phyloP scores from a whole-genome alignment of 495 filamentous ascomycete genomes.

The Hypoxylon lienhwacheense region DNA sequence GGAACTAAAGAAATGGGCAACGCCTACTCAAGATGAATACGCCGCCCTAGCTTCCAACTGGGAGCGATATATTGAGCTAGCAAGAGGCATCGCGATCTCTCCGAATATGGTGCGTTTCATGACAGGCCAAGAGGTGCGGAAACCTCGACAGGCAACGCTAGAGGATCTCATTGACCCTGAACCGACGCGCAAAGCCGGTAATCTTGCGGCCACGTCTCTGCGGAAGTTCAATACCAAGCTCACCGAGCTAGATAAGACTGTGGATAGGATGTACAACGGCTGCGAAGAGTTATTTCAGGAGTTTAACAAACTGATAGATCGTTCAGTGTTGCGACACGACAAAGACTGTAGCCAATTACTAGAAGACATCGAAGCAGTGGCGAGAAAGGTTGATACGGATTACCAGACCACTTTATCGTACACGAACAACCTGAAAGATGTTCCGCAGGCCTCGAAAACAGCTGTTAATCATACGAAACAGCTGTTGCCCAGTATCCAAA shows the following conservation, averaged over 20 bases:
- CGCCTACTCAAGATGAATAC: constrained; percentile 71
- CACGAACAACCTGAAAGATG: constrained; percentile 66
- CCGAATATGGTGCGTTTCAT: constrained; percentile 56
- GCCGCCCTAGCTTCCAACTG: constrained; percentile 63
- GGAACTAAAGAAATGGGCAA: constrained; percentile 73
- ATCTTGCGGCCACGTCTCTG: constrained; percentile 48
- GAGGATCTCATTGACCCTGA: constrained; percentile 71
- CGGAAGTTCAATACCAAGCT: constrained; percentile 50
- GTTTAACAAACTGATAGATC: constrained; percentile 53
- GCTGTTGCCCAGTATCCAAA: constrained; percentile 76
- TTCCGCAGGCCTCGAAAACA: constrained; percentile 80
- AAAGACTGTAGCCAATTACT: constrained; percentile 57
- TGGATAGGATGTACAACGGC: constrained; percentile 47
- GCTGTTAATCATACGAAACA: constrained; percentile 84
- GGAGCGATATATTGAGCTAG: constrained; percentile 65
- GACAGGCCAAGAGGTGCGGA: constrained; percentile 49
- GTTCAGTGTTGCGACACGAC: constrained; percentile 45
- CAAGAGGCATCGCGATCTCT: constrained; percentile 62
- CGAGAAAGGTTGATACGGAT: constrained; percentile 83
- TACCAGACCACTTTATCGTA: constrained; percentile 76
- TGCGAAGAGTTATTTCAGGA: constrained; percentile 51
- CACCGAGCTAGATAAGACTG: constrained; percentile 51
- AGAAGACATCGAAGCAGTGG: constrained; percentile 83
- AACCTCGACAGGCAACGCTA: constrained; percentile 55
- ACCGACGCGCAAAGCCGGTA: constrained; percentile 65